A percentile compares a stretch with the other conserved stretches of the same genome.
Conservation (phyloP, 176 grass and related monocot species). For the Luzula sylvatica region DNA sequence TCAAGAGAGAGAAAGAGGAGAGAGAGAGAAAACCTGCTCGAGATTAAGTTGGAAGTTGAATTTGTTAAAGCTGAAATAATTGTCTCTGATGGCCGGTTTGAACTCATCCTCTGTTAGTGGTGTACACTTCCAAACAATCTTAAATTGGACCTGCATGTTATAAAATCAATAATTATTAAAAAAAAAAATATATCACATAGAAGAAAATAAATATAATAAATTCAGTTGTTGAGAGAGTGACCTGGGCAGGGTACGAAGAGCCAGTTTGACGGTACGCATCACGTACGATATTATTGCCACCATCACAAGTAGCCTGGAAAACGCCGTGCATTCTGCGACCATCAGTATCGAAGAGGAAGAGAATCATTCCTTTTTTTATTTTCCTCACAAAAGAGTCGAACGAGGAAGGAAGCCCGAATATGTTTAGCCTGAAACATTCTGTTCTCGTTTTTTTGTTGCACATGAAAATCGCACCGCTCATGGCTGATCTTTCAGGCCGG, state of each 20-base stretch:
- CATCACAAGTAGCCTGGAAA: slow-evolving; percentile 42
- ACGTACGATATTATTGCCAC: slow-evolving; percentile 34
- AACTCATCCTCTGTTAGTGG: slow-evolving; percentile 48
- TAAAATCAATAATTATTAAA: slow-evolving; percentile 4
- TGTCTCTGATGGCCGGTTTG: slow-evolving; percentile 37
- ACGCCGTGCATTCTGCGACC: slow-evolving; percentile 42
- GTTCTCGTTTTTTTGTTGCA: slow-evolving; percentile 41
- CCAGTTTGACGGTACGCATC: slow-evolving; percentile 7
- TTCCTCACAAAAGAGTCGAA: slow-evolving; percentile 29
- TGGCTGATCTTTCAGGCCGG: not conserved
- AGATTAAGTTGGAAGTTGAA: slow-evolving; percentile 56
- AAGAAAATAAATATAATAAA: too few relatives aligned
- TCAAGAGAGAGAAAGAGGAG: not conserved
- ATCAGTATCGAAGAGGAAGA: slow-evolving; percentile 55
- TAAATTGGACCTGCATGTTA: slow-evolving; percentile 37
- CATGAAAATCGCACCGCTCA: slow-evolving; percentile 61
- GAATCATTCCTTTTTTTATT: slow-evolving; percentile 37
- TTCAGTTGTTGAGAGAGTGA: slow-evolving; percentile 6
- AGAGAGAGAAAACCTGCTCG: slow-evolving; percentile 34
- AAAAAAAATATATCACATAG: not conserved
- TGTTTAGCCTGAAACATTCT: slow-evolving; percentile 19
- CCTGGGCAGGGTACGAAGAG: slow-evolving; percentile 41
- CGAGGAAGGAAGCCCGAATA: slow-evolving; percentile 30
- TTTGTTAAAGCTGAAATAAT: slow-evolving; percentile 41
- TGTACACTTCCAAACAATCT: slow-evolving; percentile 48